Percentiles rank a stretch among this genome's conserved stretches.
These are phyloP conservation scores for Trichoderma orchidacearum DNA, from an alignment of 495 filamentous ascomycete genomes.

Conservation along the genomic window DNA sequence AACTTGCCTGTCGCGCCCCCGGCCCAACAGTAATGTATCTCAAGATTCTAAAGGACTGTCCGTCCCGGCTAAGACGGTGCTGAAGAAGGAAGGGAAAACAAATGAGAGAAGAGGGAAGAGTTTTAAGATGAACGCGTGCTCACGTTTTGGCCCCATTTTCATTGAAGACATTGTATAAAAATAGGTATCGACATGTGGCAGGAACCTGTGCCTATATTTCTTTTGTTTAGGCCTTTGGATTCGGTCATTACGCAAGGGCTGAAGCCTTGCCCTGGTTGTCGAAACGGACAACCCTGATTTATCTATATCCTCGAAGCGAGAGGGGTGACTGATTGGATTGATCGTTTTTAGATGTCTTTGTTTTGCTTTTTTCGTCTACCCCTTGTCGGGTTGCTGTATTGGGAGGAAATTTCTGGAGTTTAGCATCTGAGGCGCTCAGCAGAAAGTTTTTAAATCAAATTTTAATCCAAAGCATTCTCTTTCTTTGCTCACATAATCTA, in stretches of 20 bases:
- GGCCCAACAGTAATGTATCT: too few species aligned
- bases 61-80: background rate
- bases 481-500: background rate
- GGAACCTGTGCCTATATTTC: background rate
- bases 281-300: background rate
- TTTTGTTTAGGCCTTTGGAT: background rate
- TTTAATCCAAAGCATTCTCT: background rate
- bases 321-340: background rate
- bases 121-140: slow-evolving; percentile 7
- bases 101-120: background rate
- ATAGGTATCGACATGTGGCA: background rate
- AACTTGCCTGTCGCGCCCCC: background rate
- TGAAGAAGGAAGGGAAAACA: background rate
- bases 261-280: background rate
- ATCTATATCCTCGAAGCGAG: background rate
- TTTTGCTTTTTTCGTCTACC: background rate
- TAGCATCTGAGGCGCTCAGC: slow-evolving; percentile 1
- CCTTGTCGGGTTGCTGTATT: background rate
- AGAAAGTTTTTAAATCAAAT: background rate
- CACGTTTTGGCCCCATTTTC: slow-evolving; percentile 8
- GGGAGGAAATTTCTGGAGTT: background rate
- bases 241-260: background rate
- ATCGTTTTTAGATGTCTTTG: background rate
- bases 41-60: too few species aligned
- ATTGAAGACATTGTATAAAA: slow-evolving; percentile 1